Conservation (phyloP, 1,284 basidiomycete species). For the Melampsora larici-populina region DNA sequence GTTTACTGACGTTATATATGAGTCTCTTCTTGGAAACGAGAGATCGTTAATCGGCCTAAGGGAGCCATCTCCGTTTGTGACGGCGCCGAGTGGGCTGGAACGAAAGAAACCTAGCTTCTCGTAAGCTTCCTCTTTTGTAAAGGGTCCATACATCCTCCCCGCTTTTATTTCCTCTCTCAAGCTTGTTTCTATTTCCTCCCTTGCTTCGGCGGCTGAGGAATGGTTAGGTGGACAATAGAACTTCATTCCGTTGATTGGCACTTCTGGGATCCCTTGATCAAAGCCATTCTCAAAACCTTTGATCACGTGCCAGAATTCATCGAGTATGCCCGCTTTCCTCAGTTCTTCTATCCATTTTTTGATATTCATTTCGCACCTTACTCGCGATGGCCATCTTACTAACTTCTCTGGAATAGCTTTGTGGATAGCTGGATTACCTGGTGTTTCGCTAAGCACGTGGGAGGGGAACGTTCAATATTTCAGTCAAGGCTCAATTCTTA, state of each 20-base stretch:
- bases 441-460: no score
- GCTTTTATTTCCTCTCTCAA: not conserved
- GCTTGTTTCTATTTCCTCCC: not conserved
- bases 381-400: no score
- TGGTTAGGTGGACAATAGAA: conserved; percentile 7
- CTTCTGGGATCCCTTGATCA: conserved; percentile 6
- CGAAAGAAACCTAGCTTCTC: no score
- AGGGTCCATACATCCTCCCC: conserved; percentile 5
- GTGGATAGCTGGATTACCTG: no score
- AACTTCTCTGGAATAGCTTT: no score
- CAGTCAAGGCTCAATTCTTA: no score
- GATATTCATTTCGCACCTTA: conserved; percentile 5
- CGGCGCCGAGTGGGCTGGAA: no score
- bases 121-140: no score
- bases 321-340: not conserved
- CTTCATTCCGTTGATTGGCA: not conserved
- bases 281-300: conserved; percentile 1
- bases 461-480: no score
- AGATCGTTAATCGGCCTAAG: conserved; percentile 12
- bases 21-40: not conserved
- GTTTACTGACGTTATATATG: not conserved
- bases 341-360: not conserved
- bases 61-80: conserved; percentile 3
- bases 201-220: not conserved
- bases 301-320: not conserved